Base-by-base conservation (phyloP, 73 alveolate species). In the Paramecium octaurelia region DNA sequence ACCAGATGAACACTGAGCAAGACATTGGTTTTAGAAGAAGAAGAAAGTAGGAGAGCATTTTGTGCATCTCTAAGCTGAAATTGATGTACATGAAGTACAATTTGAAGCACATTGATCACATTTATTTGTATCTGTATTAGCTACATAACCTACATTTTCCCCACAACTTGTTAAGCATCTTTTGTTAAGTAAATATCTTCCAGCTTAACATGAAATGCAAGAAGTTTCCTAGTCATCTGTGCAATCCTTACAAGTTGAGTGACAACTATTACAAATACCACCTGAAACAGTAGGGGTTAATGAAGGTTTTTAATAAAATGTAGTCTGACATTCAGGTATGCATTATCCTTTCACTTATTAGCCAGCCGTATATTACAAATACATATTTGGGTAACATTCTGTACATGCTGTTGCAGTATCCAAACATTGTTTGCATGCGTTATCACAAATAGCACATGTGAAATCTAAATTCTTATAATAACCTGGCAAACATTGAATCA, bases 71-170 rank as follows among this genome's bases (percentile, higher is more conserved):
- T 68, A 68, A 2, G 84, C 23, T 31, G 84, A 68, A 31, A 42
- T 34, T 68, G 84, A 68, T 12, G 46, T 68, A 68, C 84, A 68
- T 31, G 84, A 68, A 68, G 84, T 68, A 24, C 84, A 68, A 68
- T 68, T 27, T 4, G 50, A 18, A 1, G 84, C 84, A 68, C 84
- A 68, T 31, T 68, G 9, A 68, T 68, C 84, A 8, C 84, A 68
- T 31, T 27, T 68, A 34, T 68, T 68, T 68, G 50, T 27, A 27
- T 68, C 84, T 20, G 20, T 24, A 68, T 68, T 68, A 31, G 84
- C 84, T 31, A 68, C 40, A 31, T 21, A 31, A 0, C 84, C 84
- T 12, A 8, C 46, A 24, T 68, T 68, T 31, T 31, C 46, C 27
- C 84, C 84, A 7, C 84, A 68, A 68, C 46, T 68, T 4, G 40